Evolutionary conservation across 768 basidiomycete genomes (phyloP).

Genomic region (Boletus rubroflammeus): DNA sequence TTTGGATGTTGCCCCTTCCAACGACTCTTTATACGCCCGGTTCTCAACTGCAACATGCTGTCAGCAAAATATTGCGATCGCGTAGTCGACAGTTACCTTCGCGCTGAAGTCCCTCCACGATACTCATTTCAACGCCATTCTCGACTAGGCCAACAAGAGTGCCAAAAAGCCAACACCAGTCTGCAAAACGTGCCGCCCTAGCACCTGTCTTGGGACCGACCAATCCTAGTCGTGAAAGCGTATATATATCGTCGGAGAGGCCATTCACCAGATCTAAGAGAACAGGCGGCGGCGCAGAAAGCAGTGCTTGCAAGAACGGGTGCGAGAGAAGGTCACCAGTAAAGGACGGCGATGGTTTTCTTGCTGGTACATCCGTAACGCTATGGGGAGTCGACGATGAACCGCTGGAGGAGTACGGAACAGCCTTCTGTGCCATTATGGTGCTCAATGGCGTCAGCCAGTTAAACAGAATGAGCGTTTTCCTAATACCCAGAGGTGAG

Average conservation of each 20-base stretch:
- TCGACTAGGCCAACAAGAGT: conserved; percentile 81
- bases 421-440: conserved; percentile 66
- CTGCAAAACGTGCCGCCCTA: conserved; percentile 68
- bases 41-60: conserved; percentile 53
- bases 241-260: conserved; percentile 73
- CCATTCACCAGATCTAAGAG: conserved; percentile 75
- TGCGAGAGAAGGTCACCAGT: conserved; percentile 35
- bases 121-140: conserved; percentile 73
- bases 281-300: conserved; percentile 80
- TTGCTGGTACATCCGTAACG: conserved; percentile 12
- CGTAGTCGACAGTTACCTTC: conserved; percentile 45
- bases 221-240: conserved; percentile 69
- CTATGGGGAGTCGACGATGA: conserved; percentile 25
- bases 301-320: conserved; percentile 68
- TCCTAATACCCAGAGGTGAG: conserved; percentile 42
- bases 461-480: conserved; percentile 78
- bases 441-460: conserved; percentile 76
- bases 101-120: conserved; percentile 60
- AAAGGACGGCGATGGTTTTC: conserved; percentile 3
- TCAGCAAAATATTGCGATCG: background rate
- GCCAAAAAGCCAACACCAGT: conserved; percentile 84
- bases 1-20: conserved; percentile 66
- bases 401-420: conserved; percentile 49
- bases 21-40: conserved; percentile 69
- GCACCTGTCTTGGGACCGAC: conserved; percentile 61